Evolutionary conservation across 2,329 filamentous ascomycete species (phyloP).

Genomic region (Plenodomus tracheiphilus): DNA sequence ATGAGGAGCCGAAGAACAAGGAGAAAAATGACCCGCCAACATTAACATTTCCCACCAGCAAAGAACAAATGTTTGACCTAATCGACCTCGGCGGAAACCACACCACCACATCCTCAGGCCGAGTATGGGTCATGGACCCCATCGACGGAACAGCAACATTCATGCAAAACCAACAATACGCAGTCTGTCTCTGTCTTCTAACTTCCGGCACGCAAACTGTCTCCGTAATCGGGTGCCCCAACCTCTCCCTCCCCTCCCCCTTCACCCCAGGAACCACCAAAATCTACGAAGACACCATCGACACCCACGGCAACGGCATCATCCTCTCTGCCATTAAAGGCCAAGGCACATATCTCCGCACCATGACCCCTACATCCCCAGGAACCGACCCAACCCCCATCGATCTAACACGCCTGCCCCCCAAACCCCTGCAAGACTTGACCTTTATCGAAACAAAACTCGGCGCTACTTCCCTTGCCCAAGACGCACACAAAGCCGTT

Average conservation of each 20-base stretch:
- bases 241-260: too few relatives aligned
- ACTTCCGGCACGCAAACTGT: constrained; percentile 61
- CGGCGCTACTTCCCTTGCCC: constrained; percentile 46
- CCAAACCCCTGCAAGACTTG: constrained; percentile 36
- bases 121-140: constrained; percentile 66
- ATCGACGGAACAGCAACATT: constrained; percentile 68
- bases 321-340: constrained; percentile 54
- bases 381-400: constrained; percentile 40
- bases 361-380: constrained; percentile 41
- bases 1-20: background rate
- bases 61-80: constrained; percentile 62
- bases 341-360: constrained; percentile 49
- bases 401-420: constrained; percentile 16
- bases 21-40: constrained; percentile 2
- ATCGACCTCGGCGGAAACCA: constrained; percentile 64
- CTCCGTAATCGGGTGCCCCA: constrained; percentile 65
- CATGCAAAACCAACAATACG: constrained; percentile 64
- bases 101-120: constrained; percentile 49
- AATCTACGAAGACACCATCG: constrained; percentile 46
- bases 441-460: constrained; percentile 52
- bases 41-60: constrained; percentile 46
- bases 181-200: constrained; percentile 62
- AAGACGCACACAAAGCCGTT: constrained; percentile 42
- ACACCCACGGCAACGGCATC: constrained; percentile 46
- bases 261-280: constrained; percentile 14